Base-by-base conservation (phyloP, 768 basidiomycete species). In the Mrakia blollopis region DNA sequence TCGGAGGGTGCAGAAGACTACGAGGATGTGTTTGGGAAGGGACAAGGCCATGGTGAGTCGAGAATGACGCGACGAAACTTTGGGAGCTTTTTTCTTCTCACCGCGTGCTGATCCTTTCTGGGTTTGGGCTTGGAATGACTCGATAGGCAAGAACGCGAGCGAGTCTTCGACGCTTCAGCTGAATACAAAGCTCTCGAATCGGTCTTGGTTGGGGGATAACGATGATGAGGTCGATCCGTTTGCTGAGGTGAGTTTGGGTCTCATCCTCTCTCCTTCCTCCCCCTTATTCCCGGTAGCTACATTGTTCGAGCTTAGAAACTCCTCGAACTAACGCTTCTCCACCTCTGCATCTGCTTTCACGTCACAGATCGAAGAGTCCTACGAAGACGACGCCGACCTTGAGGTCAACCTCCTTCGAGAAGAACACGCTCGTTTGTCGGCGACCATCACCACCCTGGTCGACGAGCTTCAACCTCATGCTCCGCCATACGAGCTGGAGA, bases 161-260 rank as follows among this genome's bases (percentile, higher is more conserved):
- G 68, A 76, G 2, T 35, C 57, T 14, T 50, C 75, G 86, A 91
- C 91, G 0, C 83, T 98, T 63, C 91, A 94, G 82, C 87, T 98
- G 75, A 93, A 90, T 79, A 95, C 93, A 4, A 85, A 91, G 72
- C 83, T 95, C 65, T 94, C 95, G 32, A 94, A 91, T 82, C 91
- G 90, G 84, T 94, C 94, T 16, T 97, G 94, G 93, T 84, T 91
- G 73, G 90, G 90, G 13, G 93, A 93, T 62, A 92, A 91, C 41
- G 88, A 91, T 3, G 94, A 96, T 76, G 94, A 96, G 72, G 92
- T 94, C 73, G 94, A 99, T 85, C 96, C 97, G 1, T 99, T 99
- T 80, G 94, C 96, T 3, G 93, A 94, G 86, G 93, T 92, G n/a
- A 79, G 80, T 92, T 28, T 79, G 80, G 9, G n/a, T n/a, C n/a